Evolutionary conservation across 306 rosid species (phyloP).

Genomic region (Abrus pulchellus): DNA sequence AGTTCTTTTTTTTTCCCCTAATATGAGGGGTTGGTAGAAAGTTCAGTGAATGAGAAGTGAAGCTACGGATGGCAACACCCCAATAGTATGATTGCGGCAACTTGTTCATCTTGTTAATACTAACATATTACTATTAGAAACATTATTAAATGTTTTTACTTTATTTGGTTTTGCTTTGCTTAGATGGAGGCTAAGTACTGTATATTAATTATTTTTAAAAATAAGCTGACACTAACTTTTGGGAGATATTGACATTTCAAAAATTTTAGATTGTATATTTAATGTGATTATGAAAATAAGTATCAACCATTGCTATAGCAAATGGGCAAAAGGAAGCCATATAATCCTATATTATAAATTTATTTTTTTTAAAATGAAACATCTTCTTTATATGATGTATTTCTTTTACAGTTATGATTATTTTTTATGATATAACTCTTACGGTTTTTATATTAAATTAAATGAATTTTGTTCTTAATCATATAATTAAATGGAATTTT

Average conservation of each 20-base stretch:
- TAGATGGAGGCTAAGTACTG: slow-evolving; percentile 4
- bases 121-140: neutral
- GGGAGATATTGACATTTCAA: neutral
- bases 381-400: no score
- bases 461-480: no score
- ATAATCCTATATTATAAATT: no score
- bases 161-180: slow-evolving; percentile 32
- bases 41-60: neutral
- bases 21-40: neutral
- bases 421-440: no score
- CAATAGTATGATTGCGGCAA: neutral
- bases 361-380: no score
- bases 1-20: no score
- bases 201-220: neutral
- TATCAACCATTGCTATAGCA: neutral
- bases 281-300: neutral
- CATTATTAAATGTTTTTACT: neutral
- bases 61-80: neutral
- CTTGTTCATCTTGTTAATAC: neutral
- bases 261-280: neutral
- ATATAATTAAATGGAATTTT: no score
- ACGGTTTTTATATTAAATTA: no score
- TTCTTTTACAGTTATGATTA: no score
- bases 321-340: neutral
- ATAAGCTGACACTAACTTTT: neutral